These are phyloP conservation scores for Russula griseocarnosa DNA, from an alignment of 768 basidiomycete genomes.

Conservation along the genomic window DNA sequence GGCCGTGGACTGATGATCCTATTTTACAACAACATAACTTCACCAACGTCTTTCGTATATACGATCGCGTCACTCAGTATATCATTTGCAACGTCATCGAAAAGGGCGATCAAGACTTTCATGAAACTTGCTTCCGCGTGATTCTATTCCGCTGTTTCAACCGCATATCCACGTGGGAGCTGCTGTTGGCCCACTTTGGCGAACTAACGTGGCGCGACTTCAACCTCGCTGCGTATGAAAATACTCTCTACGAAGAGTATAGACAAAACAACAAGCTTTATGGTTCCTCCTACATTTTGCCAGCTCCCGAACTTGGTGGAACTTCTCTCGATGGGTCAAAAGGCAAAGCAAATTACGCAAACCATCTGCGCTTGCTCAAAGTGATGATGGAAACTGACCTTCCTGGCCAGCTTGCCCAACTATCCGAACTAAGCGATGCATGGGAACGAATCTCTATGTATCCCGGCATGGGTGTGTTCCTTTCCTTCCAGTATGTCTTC, in stretches of 20 bases:
- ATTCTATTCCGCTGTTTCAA: slow-evolving; percentile 69
- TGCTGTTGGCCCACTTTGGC: slow-evolving; percentile 49
- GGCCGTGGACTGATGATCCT: slow-evolving; percentile 60
- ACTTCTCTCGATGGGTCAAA: slow-evolving; percentile 28
- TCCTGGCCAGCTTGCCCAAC: slow-evolving; percentile 44
- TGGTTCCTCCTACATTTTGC: slow-evolving; percentile 67
- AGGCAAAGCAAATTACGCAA: slow-evolving; percentile 42
- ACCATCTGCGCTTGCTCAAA: slow-evolving; percentile 55
- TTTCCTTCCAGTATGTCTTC: slow-evolving; percentile 51
- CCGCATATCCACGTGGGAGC: slow-evolving; percentile 67
- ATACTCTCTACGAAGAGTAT: slow-evolving; percentile 46
- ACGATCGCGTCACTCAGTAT: slow-evolving; percentile 68
- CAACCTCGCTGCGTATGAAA: slow-evolving; percentile 48
- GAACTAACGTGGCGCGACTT: slow-evolving; percentile 60
- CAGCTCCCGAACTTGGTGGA: slow-evolving; percentile 54
- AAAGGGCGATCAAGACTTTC: slow-evolving; percentile 55
- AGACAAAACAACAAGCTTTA: slow-evolving; percentile 49
- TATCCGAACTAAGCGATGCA: slow-evolving; percentile 58
- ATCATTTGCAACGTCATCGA: slow-evolving; percentile 65
- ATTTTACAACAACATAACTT: slow-evolving; percentile 56
- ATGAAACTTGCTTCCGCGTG: slow-evolving; percentile 69
- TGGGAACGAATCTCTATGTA: slow-evolving; percentile 54
- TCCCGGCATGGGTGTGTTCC: slow-evolving; percentile 73
- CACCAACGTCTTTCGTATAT: slow-evolving; percentile 72
- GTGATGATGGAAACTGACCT: slow-evolving; percentile 52